phyloP scores from a whole-genome alignment of 768 basidiomycete genomes.

The Mycena olivaceomarginata region DNA sequence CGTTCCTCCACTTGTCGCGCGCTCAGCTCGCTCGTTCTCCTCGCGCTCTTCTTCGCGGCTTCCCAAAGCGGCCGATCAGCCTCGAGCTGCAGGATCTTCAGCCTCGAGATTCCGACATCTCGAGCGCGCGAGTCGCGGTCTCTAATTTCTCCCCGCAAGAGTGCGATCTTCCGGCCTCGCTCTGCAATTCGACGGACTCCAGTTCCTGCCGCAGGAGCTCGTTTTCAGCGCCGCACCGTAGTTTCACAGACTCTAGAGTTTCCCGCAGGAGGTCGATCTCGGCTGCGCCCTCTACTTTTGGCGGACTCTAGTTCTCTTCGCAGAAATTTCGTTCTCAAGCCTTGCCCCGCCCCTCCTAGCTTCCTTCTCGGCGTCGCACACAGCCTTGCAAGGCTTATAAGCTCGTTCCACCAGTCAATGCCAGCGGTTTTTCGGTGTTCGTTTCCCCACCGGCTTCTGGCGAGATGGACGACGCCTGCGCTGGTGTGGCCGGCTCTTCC shows the following conservation, averaged over 20 bases:
- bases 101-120: conserved; percentile 28
- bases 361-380: conserved; percentile 19
- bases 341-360: not conserved
- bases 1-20: conserved; percentile 20
- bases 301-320: not conserved
- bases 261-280: not conserved
- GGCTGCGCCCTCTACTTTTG: not conserved
- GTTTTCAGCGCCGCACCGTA: not conserved
- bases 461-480: not conserved
- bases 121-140: conserved; percentile 18
- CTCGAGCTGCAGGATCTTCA: conserved; percentile 42
- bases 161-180: conserved; percentile 21
- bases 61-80: conserved; percentile 38
- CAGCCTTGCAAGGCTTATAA: conserved; percentile 1
- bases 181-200: not conserved
- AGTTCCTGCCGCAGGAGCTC: not conserved
- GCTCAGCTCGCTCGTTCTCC: conserved; percentile 23
- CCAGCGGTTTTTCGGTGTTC: not conserved
- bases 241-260: not conserved
- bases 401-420: not conserved
- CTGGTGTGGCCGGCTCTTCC: not conserved
- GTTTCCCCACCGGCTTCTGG: not conserved
- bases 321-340: not conserved
- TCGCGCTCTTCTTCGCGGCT: conserved; percentile 31
- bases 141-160: conserved; percentile 23